Conservation (phyloP, 2,329 filamentous ascomycete genomes). For the Ascosphaera acerosa region DNA sequence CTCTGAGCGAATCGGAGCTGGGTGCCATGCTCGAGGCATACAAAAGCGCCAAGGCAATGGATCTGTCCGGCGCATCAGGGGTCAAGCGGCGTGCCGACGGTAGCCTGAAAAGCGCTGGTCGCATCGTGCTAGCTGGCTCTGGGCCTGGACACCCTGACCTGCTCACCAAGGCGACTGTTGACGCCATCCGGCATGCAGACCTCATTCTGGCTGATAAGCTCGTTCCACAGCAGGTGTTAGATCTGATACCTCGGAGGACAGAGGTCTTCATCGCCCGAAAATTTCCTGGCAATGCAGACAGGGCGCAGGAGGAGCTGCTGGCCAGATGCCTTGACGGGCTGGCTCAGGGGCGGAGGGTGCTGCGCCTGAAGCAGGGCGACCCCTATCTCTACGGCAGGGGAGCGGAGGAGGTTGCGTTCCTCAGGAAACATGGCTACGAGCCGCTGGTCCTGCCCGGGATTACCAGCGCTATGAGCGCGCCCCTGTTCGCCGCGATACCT, state of each 20-base stretch:
- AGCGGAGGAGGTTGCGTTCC: constrained; percentile 75
- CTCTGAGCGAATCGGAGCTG: constrained; percentile 57
- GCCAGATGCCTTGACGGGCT: constrained; percentile 47
- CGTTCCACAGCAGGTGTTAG: constrained; percentile 52
- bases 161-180: constrained; percentile 39
- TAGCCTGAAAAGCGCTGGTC: constrained; percentile 20
- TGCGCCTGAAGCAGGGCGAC: constrained; percentile 87
- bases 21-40: constrained; percentile 54
- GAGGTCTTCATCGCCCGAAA: constrained; percentile 83
- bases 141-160: constrained; percentile 85
- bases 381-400: constrained; percentile 91
- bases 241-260: constrained; percentile 72
- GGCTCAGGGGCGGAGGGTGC: constrained; percentile 46
- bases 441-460: constrained; percentile 66
- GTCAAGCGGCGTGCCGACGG: not conserved
- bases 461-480: constrained; percentile 65
- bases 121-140: constrained; percentile 70
- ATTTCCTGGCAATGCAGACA: constrained; percentile 90
- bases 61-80: not conserved
- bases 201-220: constrained; percentile 29
- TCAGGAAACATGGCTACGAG: constrained; percentile 43
- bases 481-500: constrained; percentile 70
- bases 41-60: constrained; percentile 8
- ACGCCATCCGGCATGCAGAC: constrained; percentile 23
- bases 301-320: constrained; percentile 73